These are phyloP conservation scores for Aspergillus sclerotialis DNA, from an alignment of 2,329 filamentous ascomycete genomes.

Conservation along the genomic window DNA sequence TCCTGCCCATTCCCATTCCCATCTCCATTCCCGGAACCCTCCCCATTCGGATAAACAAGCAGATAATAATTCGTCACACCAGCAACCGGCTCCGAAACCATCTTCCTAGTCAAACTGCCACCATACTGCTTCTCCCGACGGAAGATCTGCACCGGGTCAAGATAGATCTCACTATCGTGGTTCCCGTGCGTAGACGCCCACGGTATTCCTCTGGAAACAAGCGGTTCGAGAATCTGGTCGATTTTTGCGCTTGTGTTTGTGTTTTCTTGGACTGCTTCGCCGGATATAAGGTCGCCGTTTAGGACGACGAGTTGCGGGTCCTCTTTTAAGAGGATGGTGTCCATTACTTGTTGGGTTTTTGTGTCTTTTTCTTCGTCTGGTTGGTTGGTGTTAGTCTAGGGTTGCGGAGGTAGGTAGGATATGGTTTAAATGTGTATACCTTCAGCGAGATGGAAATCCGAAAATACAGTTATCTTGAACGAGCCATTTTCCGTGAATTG, in stretches of 20 bases:
- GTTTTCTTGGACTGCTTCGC: too few species aligned
- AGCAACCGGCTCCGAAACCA: conserved; percentile 30
- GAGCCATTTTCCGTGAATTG: conserved; percentile 19
- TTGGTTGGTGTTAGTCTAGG: neutral
- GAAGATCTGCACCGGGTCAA: conserved; percentile 43
- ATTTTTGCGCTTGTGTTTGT: conserved; percentile 50
- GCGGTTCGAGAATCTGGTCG: conserved; percentile 52
- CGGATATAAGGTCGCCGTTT: conserved; percentile 66
- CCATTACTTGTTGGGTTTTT: conserved; percentile 52
- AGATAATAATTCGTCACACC: conserved; percentile 52
- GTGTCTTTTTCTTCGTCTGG: conserved; percentile 45
- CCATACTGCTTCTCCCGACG: conserved; percentile 30
- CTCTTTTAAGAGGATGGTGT: conserved; percentile 52
- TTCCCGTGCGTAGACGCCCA: conserved; percentile 69
- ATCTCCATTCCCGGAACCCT: conserved; percentile 17
- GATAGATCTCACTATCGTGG: conserved; percentile 57
- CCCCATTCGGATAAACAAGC: conserved; percentile 43
- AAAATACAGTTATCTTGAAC: conserved; percentile 54
- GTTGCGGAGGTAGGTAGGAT: neutral
- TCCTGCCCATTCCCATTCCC: too few species aligned
- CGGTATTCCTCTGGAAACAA: conserved; percentile 48
- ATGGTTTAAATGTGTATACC: conserved; percentile 31
- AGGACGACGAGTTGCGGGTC: conserved; percentile 56
- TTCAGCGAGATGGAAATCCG: conserved; percentile 67
- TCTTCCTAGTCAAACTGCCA: conserved; percentile 37